Percentiles rank a stretch among this genome's conserved stretches.
phyloP scores from a whole-genome alignment of 1,139 yeast genomes.

The Blastobotrys ciferrii region DNA sequence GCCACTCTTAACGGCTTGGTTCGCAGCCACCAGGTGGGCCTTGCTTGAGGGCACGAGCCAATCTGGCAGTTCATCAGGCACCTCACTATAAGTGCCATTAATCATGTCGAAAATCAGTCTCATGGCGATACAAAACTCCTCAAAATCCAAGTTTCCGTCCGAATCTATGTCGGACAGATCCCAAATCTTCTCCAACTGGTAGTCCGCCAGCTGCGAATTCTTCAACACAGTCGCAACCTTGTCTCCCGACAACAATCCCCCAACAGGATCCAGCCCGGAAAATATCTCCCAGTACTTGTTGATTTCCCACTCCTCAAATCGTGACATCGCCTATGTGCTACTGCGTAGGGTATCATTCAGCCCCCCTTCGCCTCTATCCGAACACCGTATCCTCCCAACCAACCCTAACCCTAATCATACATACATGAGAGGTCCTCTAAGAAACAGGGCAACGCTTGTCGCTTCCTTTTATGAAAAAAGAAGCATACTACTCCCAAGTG shows the following conservation, averaged over 20 bases:
- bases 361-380: neutral
- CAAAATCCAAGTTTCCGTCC: constrained; percentile 90
- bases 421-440: no score
- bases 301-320: constrained; percentile 90
- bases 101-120: constrained; percentile 87
- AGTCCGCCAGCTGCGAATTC: constrained; percentile 78
- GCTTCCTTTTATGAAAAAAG: no score
- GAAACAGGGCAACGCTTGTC: no score
- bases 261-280: constrained; percentile 77
- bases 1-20: constrained; percentile 51
- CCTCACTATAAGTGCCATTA: constrained; percentile 60
- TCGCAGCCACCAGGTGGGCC: constrained; percentile 78
- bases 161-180: constrained; percentile 88
- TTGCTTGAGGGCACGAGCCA: constrained; percentile 94
- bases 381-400: neutral
- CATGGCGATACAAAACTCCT: constrained; percentile 97
- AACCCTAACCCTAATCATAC: neutral
- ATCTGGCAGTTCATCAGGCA: constrained; percentile 75
- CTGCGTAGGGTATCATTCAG: neutral
- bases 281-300: constrained; percentile 97
- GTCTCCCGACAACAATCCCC: constrained; percentile 78
- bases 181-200: constrained; percentile 81
- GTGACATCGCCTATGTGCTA: constrained; percentile 10
- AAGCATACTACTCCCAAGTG: no score
- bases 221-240: constrained; percentile 83